Evolutionary conservation across 345 rosid species (phyloP).

Genomic region (Lepidium aucheri): DNA sequence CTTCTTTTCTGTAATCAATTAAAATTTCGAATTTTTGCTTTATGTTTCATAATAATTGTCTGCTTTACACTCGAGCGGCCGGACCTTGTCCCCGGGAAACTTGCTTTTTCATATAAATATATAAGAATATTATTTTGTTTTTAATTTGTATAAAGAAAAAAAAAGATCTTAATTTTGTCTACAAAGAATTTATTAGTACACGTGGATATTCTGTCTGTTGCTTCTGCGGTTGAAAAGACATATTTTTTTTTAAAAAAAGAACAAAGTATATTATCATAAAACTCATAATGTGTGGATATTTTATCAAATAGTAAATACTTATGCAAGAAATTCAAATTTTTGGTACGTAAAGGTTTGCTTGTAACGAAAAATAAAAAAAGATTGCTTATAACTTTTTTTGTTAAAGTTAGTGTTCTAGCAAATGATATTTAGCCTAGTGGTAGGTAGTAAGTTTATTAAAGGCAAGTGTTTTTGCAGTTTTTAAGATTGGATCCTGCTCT

Average conservation of each 20-base stretch:
- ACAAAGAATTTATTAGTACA: slow-evolving; percentile 19
- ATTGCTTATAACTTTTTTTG: too few relatives aligned
- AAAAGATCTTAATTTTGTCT: neutral
- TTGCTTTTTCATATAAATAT: slow-evolving; percentile 7
- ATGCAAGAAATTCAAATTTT: too few relatives aligned
- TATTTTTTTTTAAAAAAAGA: neutral
- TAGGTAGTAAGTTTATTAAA: too few relatives aligned
- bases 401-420: too few relatives aligned
- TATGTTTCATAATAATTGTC: slow-evolving; percentile 18
- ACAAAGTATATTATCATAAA: neutral
- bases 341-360: too few relatives aligned
- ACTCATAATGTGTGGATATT: neutral
- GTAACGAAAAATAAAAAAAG: too few relatives aligned
- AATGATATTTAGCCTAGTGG: too few relatives aligned
- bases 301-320: too few relatives aligned
- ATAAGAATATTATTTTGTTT: neutral
- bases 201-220: slow-evolving; percentile 16
- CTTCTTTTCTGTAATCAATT: neutral
- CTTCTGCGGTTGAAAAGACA: neutral
- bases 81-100: slow-evolving; percentile 30
- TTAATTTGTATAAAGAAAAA: neutral
- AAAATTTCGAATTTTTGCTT: slow-evolving; percentile 8
- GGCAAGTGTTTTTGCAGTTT: too few relatives aligned
- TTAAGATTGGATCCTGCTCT: too few relatives aligned
- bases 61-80: slow-evolving; percentile 33